Percentiles rank a stretch among this genome's conserved stretches.
These are phyloP conservation scores for Kodamaea sagamina DNA, from an alignment of 805 yeast species.

Conservation along the genomic window DNA sequence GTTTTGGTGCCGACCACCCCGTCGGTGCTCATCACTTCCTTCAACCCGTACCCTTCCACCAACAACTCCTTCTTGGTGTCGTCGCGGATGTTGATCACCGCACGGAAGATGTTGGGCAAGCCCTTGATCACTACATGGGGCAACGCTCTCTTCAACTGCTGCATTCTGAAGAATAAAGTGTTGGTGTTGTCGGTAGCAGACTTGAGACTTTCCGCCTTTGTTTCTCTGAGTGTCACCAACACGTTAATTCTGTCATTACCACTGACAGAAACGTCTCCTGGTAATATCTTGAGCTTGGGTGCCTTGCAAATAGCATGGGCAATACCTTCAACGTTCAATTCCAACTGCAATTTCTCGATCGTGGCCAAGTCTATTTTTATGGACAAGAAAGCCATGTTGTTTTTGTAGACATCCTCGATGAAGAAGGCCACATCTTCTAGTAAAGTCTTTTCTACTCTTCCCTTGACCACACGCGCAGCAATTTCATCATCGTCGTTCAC, in stretches of 20 bases:
- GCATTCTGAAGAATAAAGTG: constrained; percentile 83
- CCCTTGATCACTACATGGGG: constrained; percentile 94
- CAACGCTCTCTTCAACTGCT: constrained; percentile 78
- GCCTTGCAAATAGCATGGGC: constrained; percentile 80
- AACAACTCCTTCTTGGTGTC: constrained; percentile 85
- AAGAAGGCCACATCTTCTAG: constrained; percentile 83
- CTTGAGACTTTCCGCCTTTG: constrained; percentile 39
- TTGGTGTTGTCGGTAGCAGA: constrained; percentile 35
- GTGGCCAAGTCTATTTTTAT: constrained; percentile 81
- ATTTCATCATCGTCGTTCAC: constrained; percentile 94
- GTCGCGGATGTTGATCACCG: constrained; percentile 91
- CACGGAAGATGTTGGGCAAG: constrained; percentile 85
- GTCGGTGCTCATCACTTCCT: constrained; percentile 95
- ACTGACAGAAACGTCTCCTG: constrained; percentile 66
- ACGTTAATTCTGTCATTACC: constrained; percentile 70
- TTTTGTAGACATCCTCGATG: constrained; percentile 91
- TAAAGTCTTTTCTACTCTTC: constrained; percentile 90
- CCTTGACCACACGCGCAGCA: constrained; percentile 98
- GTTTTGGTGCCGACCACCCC: constrained; percentile 92
- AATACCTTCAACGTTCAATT: constrained; percentile 81
- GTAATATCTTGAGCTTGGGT: constrained; percentile 82
- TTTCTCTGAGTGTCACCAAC: constrained; percentile 47
- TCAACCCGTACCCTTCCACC: constrained; percentile 97
- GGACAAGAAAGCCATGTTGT: constrained; percentile 72
- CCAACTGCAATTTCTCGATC: constrained; percentile 87